A percentile compares a stretch with the other conserved stretches of the same genome.
phyloP scores from a whole-genome alignment of 2,329 filamentous ascomycete genomes.

The Massarina eburnea region DNA sequence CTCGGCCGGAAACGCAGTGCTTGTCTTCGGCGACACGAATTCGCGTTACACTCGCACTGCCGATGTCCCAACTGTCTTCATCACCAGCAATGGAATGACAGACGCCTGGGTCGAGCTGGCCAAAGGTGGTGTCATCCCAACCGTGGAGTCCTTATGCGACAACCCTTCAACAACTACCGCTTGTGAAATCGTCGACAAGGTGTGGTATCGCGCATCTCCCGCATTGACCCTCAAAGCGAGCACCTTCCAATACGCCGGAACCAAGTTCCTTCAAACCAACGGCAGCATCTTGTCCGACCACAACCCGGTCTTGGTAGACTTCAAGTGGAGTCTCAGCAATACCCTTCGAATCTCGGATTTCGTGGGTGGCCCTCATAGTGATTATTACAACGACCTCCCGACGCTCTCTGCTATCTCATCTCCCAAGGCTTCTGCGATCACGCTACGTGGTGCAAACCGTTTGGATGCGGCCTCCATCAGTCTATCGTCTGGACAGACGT shows the following conservation, averaged over 20 bases:
- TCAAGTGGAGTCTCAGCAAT: conserved; percentile 41
- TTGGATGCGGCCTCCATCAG: conserved; percentile 55
- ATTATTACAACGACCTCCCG: conserved; percentile 60
- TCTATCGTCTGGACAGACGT: conserved; percentile 51
- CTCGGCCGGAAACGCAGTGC: conserved; percentile 62
- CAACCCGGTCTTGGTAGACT: conserved; percentile 63
- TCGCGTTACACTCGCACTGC: conserved; percentile 61
- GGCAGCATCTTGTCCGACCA: conserved; percentile 64
- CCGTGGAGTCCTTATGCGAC: conserved; percentile 49
- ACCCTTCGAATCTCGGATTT: conserved; percentile 49
- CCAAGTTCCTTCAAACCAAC: conserved; percentile 59
- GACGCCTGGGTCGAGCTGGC: conserved; percentile 64
- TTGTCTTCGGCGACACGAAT: conserved; percentile 68
- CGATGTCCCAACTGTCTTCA: conserved; percentile 57
- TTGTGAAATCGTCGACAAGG: conserved; percentile 70
- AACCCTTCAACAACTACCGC: conserved; percentile 56
- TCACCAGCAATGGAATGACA: conserved; percentile 54
- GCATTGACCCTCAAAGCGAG: conserved; percentile 52
- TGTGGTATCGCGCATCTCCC: conserved; percentile 60
- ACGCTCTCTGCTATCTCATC: conserved; percentile 36
- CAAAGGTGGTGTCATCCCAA: conserved; percentile 20
- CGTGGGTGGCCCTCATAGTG: conserved; percentile 54
- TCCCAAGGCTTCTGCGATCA: conserved; percentile 44
- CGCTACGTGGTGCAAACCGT: conserved; percentile 52
- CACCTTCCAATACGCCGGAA: conserved; percentile 58